A percentile compares a stretch with the other conserved stretches of the same genome.
Conservation (phyloP, 805 yeast species). For the Candida corydali region DNA sequence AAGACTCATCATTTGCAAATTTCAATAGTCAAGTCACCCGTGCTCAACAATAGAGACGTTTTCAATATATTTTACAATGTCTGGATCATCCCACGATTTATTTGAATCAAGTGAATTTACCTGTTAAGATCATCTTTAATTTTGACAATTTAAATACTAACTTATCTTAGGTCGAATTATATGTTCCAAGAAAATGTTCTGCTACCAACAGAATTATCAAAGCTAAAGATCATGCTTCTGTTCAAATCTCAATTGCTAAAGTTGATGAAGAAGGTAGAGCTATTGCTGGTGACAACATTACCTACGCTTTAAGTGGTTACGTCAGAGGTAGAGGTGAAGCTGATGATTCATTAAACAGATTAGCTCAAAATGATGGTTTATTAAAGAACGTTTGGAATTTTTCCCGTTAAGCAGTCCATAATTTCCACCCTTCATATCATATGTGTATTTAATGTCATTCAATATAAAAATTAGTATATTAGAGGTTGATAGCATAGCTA, state of each 20-base stretch:
- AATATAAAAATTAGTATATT: slow-evolving; percentile 5
- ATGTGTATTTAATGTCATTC: slow-evolving; percentile 11
- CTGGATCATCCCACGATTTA: no score
- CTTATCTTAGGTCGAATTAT: slow-evolving; percentile 84
- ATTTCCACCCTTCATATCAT: slow-evolving; percentile 4
- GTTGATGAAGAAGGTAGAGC: slow-evolving; percentile 97
- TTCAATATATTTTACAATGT: no score
- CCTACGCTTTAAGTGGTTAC: slow-evolving; percentile 96
- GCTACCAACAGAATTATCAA: slow-evolving; percentile 99
- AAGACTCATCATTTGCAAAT: no score
- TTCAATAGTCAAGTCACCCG: no score
- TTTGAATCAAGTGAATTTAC: neutral
- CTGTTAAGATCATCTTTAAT: no score
- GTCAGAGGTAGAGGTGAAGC: slow-evolving; percentile 99
- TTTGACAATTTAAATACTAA: slow-evolving; percentile 20
- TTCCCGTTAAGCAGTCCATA: slow-evolving; percentile 66
- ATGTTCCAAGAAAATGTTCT: slow-evolving; percentile 99
- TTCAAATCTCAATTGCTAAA: slow-evolving; percentile 97
- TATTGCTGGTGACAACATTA: slow-evolving; percentile 82
- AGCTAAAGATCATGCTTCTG: slow-evolving; percentile 99
- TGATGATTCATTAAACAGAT: slow-evolving; percentile 98
- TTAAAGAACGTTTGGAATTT: slow-evolving; percentile 93
- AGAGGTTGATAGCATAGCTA: no score
- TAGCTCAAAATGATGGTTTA: slow-evolving; percentile 98
- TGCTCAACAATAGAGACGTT: neutral